These are phyloP conservation scores for Sporobolomyces pararoseus DNA, from an alignment of 768 basidiomycete species.

Conservation along the genomic window DNA sequence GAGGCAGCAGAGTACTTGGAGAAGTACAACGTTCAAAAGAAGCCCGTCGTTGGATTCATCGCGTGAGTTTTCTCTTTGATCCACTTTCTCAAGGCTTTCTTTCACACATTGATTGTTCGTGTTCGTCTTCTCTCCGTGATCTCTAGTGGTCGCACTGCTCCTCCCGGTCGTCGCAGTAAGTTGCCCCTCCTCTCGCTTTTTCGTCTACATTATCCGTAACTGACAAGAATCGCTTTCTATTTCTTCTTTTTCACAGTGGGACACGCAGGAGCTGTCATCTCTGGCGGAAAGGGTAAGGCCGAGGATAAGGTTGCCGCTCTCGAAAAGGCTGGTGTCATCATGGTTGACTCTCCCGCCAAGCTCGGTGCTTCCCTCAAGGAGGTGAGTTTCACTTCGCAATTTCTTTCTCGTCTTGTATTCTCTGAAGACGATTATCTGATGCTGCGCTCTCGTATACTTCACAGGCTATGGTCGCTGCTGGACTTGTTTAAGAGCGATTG, in stretches of 20 bases:
- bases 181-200: neutral
- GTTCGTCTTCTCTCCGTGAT: neutral
- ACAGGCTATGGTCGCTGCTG: constrained; percentile 40
- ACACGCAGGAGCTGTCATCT: constrained; percentile 95
- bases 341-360: constrained; percentile 91
- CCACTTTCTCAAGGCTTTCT: too few relatives aligned
- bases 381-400: constrained; percentile 55
- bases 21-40: constrained; percentile 86
- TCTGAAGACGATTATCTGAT: neutral
- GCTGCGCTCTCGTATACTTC: too few relatives aligned
- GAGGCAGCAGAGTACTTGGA: constrained; percentile 96
- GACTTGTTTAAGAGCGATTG: constrained; percentile 23
- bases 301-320: constrained; percentile 79
- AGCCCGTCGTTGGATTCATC: constrained; percentile 97
- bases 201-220: neutral
- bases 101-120: neutral
- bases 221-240: neutral
- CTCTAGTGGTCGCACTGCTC: constrained; percentile 75
- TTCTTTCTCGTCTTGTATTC: too few relatives aligned
- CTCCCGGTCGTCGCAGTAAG: constrained; percentile 79
- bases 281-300: constrained; percentile 92
- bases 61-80: constrained; percentile 52
- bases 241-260: constrained; percentile 47
- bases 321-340: constrained; percentile 83
- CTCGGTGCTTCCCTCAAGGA: constrained; percentile 86